Evolutionary conservation across 1,284 basidiomycete species (phyloP).

Genomic region (Austroboletus novae-zelandiae): DNA sequence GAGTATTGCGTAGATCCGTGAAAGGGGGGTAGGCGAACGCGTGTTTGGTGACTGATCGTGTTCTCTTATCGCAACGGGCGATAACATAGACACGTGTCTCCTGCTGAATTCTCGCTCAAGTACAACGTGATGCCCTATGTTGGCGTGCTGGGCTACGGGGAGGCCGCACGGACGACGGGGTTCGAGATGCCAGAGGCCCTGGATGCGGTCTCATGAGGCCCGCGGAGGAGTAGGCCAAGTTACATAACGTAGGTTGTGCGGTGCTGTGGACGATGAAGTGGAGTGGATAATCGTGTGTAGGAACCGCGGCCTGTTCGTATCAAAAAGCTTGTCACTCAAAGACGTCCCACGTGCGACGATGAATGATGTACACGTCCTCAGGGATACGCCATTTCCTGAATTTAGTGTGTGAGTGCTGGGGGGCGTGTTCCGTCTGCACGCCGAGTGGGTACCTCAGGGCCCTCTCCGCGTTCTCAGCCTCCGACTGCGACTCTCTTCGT

Average conservation of each 20-base stretch:
- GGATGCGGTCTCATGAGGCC: conserved; percentile 33
- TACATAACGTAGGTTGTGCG: conserved; percentile 18
- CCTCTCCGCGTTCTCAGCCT: conserved; percentile 20
- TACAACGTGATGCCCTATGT: conserved; percentile 93
- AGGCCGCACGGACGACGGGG: conserved; percentile 62
- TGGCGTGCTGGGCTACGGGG: conserved; percentile 74
- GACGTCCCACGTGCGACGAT: conserved; percentile 8
- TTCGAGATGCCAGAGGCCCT: conserved; percentile 50
- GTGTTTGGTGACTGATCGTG: conserved; percentile 17
- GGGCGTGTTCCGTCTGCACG: not conserved
- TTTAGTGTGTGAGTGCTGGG: conserved; percentile 5
- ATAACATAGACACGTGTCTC: conserved; percentile 52
- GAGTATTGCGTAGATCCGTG: conserved; percentile 35
- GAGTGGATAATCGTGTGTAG: conserved; percentile 3
- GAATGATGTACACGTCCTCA: conserved; percentile 3
- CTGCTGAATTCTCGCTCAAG: conserved; percentile 73
- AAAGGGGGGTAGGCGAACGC: conserved; percentile 14
- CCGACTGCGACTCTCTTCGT: conserved; percentile 6
- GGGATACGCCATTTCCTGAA: conserved; percentile 9
- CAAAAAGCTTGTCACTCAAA: conserved; percentile 24
- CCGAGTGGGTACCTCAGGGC: conserved; percentile 17
- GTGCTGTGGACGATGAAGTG: conserved; percentile 6
- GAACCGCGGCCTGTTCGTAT: conserved; percentile 8
- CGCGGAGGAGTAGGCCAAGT: conserved; percentile 17
- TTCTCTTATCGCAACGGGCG: conserved; percentile 16